Evolutionary conservation across 78 protist species (phyloP), one percentile per base, ranked within the genome.

Genomic region (Creolimax fragrantissima): DNA sequence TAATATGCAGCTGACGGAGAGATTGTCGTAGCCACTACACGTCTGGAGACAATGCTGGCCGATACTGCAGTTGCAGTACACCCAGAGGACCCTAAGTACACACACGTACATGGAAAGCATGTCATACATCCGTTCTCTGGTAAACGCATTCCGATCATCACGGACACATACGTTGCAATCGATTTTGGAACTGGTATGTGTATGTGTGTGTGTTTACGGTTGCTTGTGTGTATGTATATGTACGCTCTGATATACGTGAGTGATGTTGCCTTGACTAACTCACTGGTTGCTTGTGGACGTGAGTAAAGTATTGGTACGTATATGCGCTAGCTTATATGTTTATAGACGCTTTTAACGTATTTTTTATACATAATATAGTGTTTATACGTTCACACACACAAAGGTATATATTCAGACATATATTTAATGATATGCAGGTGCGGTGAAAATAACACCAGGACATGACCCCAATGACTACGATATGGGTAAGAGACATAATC

Each of bases 51-150:
- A 4, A 98, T 99, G 97, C 94, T 98, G 42, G 99, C 98, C 2
- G 99, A 99, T 84, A 93, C 98, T 7, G 99, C 99, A 41, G 97
- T 99, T 3, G 99, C 99, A n/a, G 95, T 99, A 58, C 98, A 99
- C 94, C 98, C 99, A 36, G 93, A 96, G 0, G 99, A 98, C 91
- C 39, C 37, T 43, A 92, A 98, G 47, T 97, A 97, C 95, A 92
- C 2, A 86, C 96, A 93, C 45, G 95, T 97, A 32, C 96, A 93
- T 90, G 99, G 99, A 41, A 95, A 94, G 95, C 7, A 3, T 36
- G 93, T 96, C 42, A 3, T 32, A 7, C 98, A 97, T 90, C 99
- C 99, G 86, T 95, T 96, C 93, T 7, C 66, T 32, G 92, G 35
- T 2, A 89, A 43, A 35, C 41, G 11, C 45, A 89, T 99, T 88